phyloP scores from a whole-genome alignment of 805 yeast species.

The Aciculoconidium aculeatum region DNA sequence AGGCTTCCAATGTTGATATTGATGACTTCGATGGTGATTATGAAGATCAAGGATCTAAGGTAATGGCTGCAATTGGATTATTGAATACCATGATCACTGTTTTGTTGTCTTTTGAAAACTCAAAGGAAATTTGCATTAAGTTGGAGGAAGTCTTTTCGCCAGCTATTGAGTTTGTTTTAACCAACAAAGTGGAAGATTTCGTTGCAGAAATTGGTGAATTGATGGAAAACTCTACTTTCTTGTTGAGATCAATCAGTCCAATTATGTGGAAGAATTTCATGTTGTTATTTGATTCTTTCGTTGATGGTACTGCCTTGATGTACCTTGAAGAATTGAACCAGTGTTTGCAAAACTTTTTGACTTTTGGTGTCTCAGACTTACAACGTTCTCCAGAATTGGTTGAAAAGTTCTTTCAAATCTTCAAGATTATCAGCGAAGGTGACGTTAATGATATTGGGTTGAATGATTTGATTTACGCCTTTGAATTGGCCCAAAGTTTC shows the following conservation, averaged over 20 bases:
- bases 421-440: conserved; percentile 38
- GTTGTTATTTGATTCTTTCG: conserved; percentile 29
- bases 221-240: conserved; percentile 42
- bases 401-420: conserved; percentile 45
- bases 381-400: conserved; percentile 38
- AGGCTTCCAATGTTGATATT: conserved; percentile 36
- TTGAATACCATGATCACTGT: conserved; percentile 80
- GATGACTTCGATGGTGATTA: conserved; percentile 20
- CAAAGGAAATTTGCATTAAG: conserved; percentile 56
- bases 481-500: conserved; percentile 61
- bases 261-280: conserved; percentile 71
- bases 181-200: conserved; percentile 63
- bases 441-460: conserved; percentile 44
- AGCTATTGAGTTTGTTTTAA: conserved; percentile 60
- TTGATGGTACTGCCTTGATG: conserved; percentile 49
- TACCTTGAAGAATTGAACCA: conserved; percentile 74
- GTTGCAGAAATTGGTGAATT: conserved; percentile 73
- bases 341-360: conserved; percentile 66
- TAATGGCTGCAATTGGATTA: conserved; percentile 76
- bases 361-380: conserved; percentile 41
- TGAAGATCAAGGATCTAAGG: conserved; percentile 52
- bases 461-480: conserved; percentile 52
- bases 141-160: conserved; percentile 68
- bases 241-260: conserved; percentile 43
- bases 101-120: conserved; percentile 74